phyloP scores from a whole-genome alignment of 257 asterid genomes.

The Phtheirospermum japonicum region DNA sequence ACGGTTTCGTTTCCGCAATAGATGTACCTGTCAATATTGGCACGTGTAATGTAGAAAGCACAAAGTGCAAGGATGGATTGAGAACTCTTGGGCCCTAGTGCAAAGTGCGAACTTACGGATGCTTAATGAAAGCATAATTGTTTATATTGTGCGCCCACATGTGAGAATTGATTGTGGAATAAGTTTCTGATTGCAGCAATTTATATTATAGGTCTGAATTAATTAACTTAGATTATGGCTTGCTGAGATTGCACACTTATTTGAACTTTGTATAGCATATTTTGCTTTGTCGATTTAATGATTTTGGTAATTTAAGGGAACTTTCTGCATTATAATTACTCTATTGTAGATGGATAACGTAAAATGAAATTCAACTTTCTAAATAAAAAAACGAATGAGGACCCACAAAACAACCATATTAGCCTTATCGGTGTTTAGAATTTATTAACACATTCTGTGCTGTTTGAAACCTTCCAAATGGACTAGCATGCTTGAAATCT shows the following conservation, averaged over 20 bases:
- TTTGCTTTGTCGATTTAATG: not conserved
- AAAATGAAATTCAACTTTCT: not conserved
- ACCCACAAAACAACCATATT: not conserved
- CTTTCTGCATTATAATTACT: not conserved
- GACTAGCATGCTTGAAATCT: not conserved
- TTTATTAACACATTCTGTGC: not conserved
- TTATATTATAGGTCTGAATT: not conserved
- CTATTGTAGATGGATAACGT: not conserved
- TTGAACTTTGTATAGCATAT: conserved; percentile 9
- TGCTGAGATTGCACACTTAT: not conserved
- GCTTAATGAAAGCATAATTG: not conserved
- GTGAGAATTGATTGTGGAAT: not conserved
- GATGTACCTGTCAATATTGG: not conserved
- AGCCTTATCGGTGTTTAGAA: not conserved
- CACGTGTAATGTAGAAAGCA: not conserved
- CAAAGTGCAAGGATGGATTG: not conserved
- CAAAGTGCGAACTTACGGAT: not conserved
- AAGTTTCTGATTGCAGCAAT: not conserved
- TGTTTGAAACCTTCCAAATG: not conserved
- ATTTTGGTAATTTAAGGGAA: not conserved
- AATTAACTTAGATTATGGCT: not conserved
- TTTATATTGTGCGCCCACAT: not conserved
- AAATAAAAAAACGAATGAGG: not conserved
- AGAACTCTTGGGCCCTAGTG: not conserved
- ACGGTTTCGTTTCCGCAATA: conserved; percentile 3